Evolutionary conservation across 768 basidiomycete species (phyloP).

Genomic region (Lentinula guzmanii): DNA sequence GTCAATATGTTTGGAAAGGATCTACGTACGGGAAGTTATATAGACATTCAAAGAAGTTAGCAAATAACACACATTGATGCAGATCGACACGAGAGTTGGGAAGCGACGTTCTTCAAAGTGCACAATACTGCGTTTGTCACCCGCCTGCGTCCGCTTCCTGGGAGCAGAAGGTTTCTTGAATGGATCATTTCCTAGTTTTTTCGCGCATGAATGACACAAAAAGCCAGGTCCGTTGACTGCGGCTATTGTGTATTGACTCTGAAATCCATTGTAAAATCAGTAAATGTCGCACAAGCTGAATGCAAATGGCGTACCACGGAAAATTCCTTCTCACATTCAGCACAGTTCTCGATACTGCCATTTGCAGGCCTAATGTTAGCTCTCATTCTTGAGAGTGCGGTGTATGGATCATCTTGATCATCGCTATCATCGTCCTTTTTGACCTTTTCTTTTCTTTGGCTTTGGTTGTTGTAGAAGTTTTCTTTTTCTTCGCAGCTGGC

Average conservation of each 20-base stretch:
- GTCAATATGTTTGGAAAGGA: constrained; percentile 81
- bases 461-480: constrained; percentile 34
- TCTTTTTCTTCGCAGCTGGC: constrained; percentile 47
- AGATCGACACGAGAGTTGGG: constrained; percentile 68
- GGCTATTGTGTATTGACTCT: constrained; percentile 87
- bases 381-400: constrained; percentile 51
- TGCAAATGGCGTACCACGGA: constrained; percentile 62
- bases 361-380: constrained; percentile 52
- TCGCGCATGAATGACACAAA: constrained; percentile 82
- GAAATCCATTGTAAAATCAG: background rate
- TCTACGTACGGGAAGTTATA: constrained; percentile 28
- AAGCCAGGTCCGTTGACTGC: constrained; percentile 67
- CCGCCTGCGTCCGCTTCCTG: constrained; percentile 55
- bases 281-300: background rate
- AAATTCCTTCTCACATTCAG: constrained; percentile 76
- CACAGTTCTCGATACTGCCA: constrained; percentile 79
- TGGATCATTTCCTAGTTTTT: constrained; percentile 70
- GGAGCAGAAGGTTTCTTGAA: constrained; percentile 74
- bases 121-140: constrained; percentile 63
- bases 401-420: constrained; percentile 49
- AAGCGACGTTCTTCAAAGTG: constrained; percentile 67
- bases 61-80: constrained; percentile 57
- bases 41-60: background rate
- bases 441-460: constrained; percentile 34
- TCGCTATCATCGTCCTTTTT: constrained; percentile 46